These are phyloP conservation scores for Thyridium curvatum DNA, from an alignment of 2,329 filamentous ascomycete species.

Conservation along the genomic window DNA sequence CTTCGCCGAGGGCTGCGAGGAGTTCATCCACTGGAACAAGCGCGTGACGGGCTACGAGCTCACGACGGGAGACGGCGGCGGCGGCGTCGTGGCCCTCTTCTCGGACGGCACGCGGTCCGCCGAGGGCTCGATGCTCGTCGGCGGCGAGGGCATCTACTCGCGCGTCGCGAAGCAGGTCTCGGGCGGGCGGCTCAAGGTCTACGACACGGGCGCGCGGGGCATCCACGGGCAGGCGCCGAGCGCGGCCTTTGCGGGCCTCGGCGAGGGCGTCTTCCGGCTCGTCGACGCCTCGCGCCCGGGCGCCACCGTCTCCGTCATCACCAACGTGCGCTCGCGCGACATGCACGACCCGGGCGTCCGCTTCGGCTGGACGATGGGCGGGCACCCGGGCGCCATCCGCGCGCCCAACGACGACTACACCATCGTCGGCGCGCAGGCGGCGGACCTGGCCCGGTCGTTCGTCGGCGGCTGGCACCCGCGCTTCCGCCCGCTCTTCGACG, in stretches of 20 bases:
- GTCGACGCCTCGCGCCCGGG: slow-evolving; percentile 37
- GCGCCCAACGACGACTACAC: slow-evolving; percentile 54
- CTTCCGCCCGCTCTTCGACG: slow-evolving; percentile 49
- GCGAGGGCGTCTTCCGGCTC: slow-evolving; percentile 57
- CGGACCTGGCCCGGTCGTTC: slow-evolving; percentile 49
- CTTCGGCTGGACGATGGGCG: slow-evolving; percentile 61
- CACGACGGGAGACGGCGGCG: no score
- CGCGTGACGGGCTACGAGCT: slow-evolving; percentile 54
- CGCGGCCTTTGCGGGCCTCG: slow-evolving; percentile 52
- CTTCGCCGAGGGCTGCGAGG: slow-evolving; percentile 51
- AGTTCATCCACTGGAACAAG: slow-evolving; percentile 46
- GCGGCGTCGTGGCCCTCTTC: slow-evolving; percentile 52
- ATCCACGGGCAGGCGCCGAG: slow-evolving; percentile 61
- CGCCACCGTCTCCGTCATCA: slow-evolving; percentile 50
- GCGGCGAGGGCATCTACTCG: slow-evolving; percentile 58
- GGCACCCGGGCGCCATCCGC: slow-evolving; percentile 48
- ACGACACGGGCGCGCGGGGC: slow-evolving; percentile 55
- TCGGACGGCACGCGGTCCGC: slow-evolving; percentile 52
- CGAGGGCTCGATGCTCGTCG: slow-evolving; percentile 53
- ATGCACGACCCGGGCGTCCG: slow-evolving; percentile 49
- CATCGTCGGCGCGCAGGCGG: slow-evolving; percentile 49
- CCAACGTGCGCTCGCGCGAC: slow-evolving; percentile 55
- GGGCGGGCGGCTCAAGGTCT: slow-evolving; percentile 50
- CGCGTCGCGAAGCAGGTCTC: slow-evolving; percentile 54
- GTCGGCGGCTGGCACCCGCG: slow-evolving; percentile 49